Base-by-base conservation (phyloP, 2,329 filamentous ascomycete species). In the Aspergillus ochraceoroseus region DNA sequence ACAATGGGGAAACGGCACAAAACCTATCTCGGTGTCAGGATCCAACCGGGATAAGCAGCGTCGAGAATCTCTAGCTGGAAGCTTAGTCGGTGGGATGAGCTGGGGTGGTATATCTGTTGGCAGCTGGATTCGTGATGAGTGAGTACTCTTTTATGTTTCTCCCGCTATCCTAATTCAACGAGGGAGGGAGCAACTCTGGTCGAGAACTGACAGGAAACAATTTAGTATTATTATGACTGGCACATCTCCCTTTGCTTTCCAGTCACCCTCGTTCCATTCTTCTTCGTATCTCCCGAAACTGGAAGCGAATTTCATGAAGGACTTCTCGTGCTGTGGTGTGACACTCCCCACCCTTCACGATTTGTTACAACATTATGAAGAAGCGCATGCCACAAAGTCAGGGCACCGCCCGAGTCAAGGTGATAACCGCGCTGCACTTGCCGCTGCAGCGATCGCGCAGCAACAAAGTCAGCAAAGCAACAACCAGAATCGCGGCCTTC, bases 101-200 rank as follows among this genome's bases (percentile, higher is more conserved):
- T 98, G 90, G 89, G 90, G 90, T 61, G 90, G 89, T 51, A 80
- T 95, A 46, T 96, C 90, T 6, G 87, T 96, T 51, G 90, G 90
- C 48, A 96, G 90, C 60, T 96, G 94, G 74, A 92, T 98, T 66
- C 79, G 87, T 65, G 90, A 98, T 70, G 92, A 98, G 92, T 98
- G 80, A 80, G 90, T 83, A 31, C 41, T 15, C 7, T 37, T 32
- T 33, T 44, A 31, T 18, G 32, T 35, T 37, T 15, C 36, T 32
- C 18, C 18, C 17, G 20, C 18, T 6, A 15, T 7, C 17, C 13
- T 15, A 7, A 5, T 5, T 8, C n/a, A 22, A 5, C 5, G 20
- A 5, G 5, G 20, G 20, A 5, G 20, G 20, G 20, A 5, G 5
- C 20, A 22, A 5, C 5, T 18, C 20, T 25, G 18, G 25, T 28